Conservation (phyloP, 257 asterid species). For the Voacanga thouarsii region DNA sequence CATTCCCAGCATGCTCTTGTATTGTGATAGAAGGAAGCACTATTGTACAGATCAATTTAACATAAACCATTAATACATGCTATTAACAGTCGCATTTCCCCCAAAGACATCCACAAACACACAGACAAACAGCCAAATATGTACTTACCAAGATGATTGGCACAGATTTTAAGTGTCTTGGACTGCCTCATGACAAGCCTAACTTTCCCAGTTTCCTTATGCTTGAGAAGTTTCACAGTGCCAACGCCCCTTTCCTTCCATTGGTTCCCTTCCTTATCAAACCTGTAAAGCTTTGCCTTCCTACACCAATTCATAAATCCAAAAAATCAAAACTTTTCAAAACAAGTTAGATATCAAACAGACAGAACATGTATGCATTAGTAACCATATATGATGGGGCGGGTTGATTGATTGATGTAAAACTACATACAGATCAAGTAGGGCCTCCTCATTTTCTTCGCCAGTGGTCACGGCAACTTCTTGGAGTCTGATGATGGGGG, state of each 20-base stretch:
- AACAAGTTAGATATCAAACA: not conserved
- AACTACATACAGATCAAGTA: conserved; percentile 60
- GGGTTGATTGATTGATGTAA: not conserved
- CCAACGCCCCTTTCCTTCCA: conserved; percentile 99
- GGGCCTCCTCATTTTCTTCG: conserved; percentile 68
- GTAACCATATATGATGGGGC: not conserved
- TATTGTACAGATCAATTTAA: conserved; percentile 16
- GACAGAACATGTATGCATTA: not conserved
- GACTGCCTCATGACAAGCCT: conserved; percentile 92
- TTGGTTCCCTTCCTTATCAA: conserved; percentile 78
- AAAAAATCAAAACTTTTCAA: conserved; percentile 6
- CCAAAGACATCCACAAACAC: not conserved
- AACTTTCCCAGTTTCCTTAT: conserved; percentile 65
- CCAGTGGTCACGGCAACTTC: conserved; percentile 80
- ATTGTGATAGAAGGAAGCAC: conserved; percentile 59
- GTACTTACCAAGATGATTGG: conserved; percentile 74
- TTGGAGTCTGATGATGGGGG: conserved; percentile 68
- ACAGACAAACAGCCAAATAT: not conserved
- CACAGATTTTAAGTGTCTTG: conserved; percentile 89
- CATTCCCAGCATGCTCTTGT: conserved; percentile 85
- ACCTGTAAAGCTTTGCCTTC: conserved; percentile 86
- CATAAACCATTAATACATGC: not conserved
- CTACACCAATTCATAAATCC: conserved; percentile 30
- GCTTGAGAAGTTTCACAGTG: conserved; percentile 72
- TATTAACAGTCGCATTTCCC: not conserved